Evolutionary conservation across 1,284 basidiomycete species (phyloP), one percentile per base, ranked within the genome.

Genomic region (Ganoderma sinense): DNA sequence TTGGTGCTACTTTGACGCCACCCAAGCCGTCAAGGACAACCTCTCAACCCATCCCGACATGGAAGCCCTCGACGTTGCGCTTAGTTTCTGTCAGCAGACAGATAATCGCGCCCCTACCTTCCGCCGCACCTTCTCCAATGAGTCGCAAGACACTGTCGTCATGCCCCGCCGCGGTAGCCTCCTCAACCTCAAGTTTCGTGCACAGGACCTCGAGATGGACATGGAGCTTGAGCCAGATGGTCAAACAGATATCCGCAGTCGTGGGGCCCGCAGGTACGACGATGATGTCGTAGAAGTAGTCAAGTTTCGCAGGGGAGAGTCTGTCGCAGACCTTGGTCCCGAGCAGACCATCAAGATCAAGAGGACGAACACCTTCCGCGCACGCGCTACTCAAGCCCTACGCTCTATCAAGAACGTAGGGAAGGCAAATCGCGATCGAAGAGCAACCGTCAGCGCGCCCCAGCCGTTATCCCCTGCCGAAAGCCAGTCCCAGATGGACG

Each of bases 1-100:
- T 10, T 92, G 86, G 84, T 90, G 88, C 75, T 91, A 83, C 76
- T 92, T 91, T 77, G 86, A 92, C 76, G 90, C 91, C 14, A 81
- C 83, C 40, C 79, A 80, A 64, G 75, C 79, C 63, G 74, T 75
- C 68, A 72, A 76, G 65, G 66, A 73, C 18, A 73, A 71, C 67
- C 78, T 80, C 56, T 76, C 80, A 36, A 82, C 82, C 41, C 69
- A 71, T 67, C 78, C 82, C 5, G 83, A 87, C 78, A 78, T 85
- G 73, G 81, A 81, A 62, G 82, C 82, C 10, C 75, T 85, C 71
- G 83, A 87, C 72, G 79, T 80, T 62, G 81, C 84, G 43, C 80
- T 84, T 69, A 75, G 79, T 67, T 69, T 81, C 56, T 75, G 76
- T 69, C 78, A 80, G 69, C 78, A 79, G 69, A 75, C 73, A 14